These are phyloP conservation scores for Uncinocarpus reesii DNA, from an alignment of 2,329 filamentous ascomycete species.

Conservation along the genomic window DNA sequence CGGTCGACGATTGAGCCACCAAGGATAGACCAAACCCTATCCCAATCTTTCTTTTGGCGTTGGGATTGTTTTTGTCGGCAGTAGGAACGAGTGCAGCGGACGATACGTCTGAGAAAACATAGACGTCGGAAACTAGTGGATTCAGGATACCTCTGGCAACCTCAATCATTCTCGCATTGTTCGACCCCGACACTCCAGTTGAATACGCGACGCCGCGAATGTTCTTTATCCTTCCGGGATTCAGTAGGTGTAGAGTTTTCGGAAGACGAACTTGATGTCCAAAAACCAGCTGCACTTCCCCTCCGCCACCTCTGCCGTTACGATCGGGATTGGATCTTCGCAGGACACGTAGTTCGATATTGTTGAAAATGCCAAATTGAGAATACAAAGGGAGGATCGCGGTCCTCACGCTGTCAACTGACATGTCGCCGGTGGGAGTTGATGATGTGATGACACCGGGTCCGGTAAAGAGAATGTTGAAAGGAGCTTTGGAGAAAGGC, in stretches of 20 bases:
- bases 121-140: constrained; percentile 73
- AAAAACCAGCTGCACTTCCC: constrained; percentile 87
- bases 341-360: constrained; percentile 75
- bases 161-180: constrained; percentile 93
- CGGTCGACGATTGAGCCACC: constrained; percentile 83
- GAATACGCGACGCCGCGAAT: constrained; percentile 90
- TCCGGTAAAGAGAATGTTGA: constrained; percentile 83
- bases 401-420: constrained; percentile 85
- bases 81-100: constrained; percentile 53
- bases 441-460: constrained; percentile 85
- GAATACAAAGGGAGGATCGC: constrained; percentile 83
- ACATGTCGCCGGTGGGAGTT: constrained; percentile 75
- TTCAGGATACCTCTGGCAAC: constrained; percentile 80
- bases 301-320: constrained; percentile 69
- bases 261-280: constrained; percentile 86
- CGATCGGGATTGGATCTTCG: constrained; percentile 66
- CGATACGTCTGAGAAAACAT: constrained; percentile 65
- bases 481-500: constrained; percentile 81
- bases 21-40: constrained; percentile 86
- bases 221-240: constrained; percentile 72
- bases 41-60: constrained; percentile 53
- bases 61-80: constrained; percentile 56
- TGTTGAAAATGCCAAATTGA: constrained; percentile 77
- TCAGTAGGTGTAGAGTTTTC: constrained; percentile 83
- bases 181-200: constrained; percentile 80